A percentile compares a stretch with the other conserved stretches of the same genome.
These are phyloP conservation scores for Brassica juncea DNA, from an alignment of 345 rosid species.

Conservation along the genomic window DNA sequence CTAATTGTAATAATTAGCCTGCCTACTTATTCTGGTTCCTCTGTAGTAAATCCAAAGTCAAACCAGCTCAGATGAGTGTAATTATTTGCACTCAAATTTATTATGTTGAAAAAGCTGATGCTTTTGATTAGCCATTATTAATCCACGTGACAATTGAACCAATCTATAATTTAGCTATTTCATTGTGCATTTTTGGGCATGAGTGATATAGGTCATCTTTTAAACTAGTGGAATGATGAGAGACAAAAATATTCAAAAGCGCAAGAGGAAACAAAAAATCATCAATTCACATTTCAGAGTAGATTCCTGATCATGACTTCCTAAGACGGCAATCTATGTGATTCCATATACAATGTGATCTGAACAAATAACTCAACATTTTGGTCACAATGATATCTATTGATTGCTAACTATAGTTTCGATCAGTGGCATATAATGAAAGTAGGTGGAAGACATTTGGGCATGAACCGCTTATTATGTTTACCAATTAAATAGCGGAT, in stretches of 20 bases:
- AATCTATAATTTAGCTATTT: not conserved
- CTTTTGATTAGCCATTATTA: not conserved
- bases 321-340: not conserved
- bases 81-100: not conserved
- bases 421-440: not conserved
- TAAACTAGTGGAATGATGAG: not conserved
- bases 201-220: not conserved
- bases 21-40: not conserved
- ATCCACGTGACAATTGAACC: not conserved
- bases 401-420: not conserved
- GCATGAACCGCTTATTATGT: not conserved
- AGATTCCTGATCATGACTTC: not conserved
- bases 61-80: not conserved
- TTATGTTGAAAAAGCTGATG: not conserved
- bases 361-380: not conserved
- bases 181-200: not conserved
- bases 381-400: not conserved
- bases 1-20: not conserved
- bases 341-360: not conserved
- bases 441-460: not conserved
- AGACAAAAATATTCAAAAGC: not conserved
- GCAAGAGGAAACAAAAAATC: not conserved
- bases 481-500: not conserved
- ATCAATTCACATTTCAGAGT: not conserved
- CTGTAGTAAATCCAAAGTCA: constrained; percentile 2